Base-by-base conservation (phyloP, 2,329 filamentous ascomycete genomes). In the Bipolaris sorokiniana region DNA sequence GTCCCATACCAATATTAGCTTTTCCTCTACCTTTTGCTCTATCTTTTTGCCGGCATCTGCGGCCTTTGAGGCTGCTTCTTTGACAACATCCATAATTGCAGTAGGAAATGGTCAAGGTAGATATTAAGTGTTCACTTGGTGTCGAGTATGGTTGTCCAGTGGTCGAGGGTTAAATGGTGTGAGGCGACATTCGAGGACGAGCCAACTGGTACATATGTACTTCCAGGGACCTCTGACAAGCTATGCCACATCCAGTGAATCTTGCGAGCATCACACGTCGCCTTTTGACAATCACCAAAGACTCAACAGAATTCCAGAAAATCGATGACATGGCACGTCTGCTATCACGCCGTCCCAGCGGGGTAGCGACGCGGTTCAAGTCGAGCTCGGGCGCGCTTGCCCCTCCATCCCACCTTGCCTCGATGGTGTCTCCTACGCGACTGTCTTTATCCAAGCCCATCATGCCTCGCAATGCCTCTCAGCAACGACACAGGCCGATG, bases 1-100 rank as follows among this genome's bases (percentile, higher is more conserved):
- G 58, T 78, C 59, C 79, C 78, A 81, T 22, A 77, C 60, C 1
- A 75, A 51, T 81, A 77, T 70, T 80, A 84, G 64, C 81, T 77
- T 82, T 77, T 77, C 58, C 61, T 80, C 71, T n/a, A 79, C 52
- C 33, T 76, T 75, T 46, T 74, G 58, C 54, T 73, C 70, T 2
- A 64, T 51, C 34, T 61, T 57, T 54, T 74, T 64, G 11, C 70
- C 67, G n/a, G 51, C 56, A 51, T 62, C 54, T 9, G 60, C 54
- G 7, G 64, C 51, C 7, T 62, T 48, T 1, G 57, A 51, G 13
- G 59, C 58, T 15, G 69, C 58, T 20, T 64, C 36, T 58, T 70
- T 70, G 22, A 65, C 58, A 33, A 51, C 47, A 34, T 66, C 65
- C 69, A 76, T 75, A 15, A 9, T 18, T 1, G 20, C 15, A 3